These are phyloP conservation scores for Starmerella geochares DNA, from an alignment of 805 yeast species.

Conservation along the genomic window DNA sequence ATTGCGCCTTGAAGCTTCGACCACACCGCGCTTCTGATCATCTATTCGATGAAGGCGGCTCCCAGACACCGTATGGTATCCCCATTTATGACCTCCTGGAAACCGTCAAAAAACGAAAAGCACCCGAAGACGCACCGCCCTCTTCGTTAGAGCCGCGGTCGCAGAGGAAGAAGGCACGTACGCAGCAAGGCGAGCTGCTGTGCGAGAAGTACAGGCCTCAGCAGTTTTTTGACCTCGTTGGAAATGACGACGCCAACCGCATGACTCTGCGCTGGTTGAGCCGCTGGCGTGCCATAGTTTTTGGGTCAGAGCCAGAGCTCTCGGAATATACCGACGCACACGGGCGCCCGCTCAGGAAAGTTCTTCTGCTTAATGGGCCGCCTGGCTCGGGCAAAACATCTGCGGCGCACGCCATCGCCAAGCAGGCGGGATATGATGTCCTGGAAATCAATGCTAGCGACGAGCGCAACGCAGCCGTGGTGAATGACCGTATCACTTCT, in stretches of 20 bases:
- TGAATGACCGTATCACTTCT: conserved; percentile 34
- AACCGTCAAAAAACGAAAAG: not conserved
- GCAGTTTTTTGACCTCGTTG: conserved; percentile 54
- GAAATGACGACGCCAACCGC: conserved; percentile 58
- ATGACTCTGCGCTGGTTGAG: conserved; percentile 51
- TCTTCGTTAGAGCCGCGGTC: not conserved
- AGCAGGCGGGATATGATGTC: conserved; percentile 67
- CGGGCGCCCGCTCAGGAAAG: conserved; percentile 41
- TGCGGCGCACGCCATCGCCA: conserved; percentile 73
- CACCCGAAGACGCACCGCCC: not conserved
- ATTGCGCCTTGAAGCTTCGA: not conserved
- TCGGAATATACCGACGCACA: conserved; percentile 37
- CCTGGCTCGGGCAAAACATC: conserved; percentile 92
- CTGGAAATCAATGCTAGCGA: conserved; percentile 83
- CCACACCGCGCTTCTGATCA: not conserved
- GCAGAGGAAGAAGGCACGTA: conserved; percentile 1
- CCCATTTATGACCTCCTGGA: conserved; percentile 19
- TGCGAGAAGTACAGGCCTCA: conserved; percentile 63
- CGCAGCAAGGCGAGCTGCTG: conserved; percentile 29
- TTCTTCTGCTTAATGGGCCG: conserved; percentile 77
- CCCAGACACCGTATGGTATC: conserved; percentile 20
- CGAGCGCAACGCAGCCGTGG: conserved; percentile 47
- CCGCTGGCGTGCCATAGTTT: conserved; percentile 41
- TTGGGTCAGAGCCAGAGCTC: conserved; percentile 12
- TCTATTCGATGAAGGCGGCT: not conserved